Percentiles rank a stretch among this genome's conserved stretches.
Evolutionary conservation across 176 grass and related monocot species (phyloP).

Genomic region (Chrysopogon serrulatus): DNA sequence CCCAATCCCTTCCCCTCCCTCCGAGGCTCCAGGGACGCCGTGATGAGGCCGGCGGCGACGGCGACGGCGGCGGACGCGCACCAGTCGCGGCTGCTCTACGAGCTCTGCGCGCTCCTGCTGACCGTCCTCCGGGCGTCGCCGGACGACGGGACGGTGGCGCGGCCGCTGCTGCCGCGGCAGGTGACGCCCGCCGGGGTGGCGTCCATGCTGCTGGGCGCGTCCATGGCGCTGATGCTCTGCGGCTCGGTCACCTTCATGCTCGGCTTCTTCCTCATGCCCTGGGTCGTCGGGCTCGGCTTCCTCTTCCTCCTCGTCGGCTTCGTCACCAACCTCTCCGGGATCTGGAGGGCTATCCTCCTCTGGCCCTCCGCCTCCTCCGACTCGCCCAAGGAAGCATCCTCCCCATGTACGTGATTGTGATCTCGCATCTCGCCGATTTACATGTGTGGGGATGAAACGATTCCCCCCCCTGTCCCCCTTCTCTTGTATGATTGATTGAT

Average conservation of each 20-base stretch:
- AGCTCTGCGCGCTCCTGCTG: conserved; percentile 60
- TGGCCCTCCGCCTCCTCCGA: conserved; percentile 27
- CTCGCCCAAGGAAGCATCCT: conserved; percentile 21
- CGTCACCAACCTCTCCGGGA: conserved; percentile 62
- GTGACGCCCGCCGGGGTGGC: conserved; percentile 65
- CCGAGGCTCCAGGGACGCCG: not conserved
- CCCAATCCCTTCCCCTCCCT: not conserved
- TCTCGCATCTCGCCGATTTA: not conserved
- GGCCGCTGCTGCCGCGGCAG: conserved; percentile 13
- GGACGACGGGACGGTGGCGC: not conserved
- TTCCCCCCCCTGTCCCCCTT: not conserved
- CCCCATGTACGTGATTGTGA: conserved; percentile 52
- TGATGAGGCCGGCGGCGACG: conserved; percentile 36
- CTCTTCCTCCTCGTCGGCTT: conserved; percentile 77
- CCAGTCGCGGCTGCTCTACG: conserved; percentile 62
- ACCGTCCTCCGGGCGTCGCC: conserved; percentile 36
- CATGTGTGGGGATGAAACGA: not conserved
- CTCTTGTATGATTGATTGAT: not conserved
- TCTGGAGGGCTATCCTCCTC: conserved; percentile 66
- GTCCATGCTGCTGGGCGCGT: conserved; percentile 74
- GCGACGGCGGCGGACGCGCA: conserved; percentile 26
- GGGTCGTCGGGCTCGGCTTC: conserved; percentile 65
- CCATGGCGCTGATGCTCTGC: conserved; percentile 83
- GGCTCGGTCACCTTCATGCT: conserved; percentile 88
- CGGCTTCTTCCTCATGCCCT: conserved; percentile 95